Evolutionary conservation across 2,329 filamentous ascomycete genomes (phyloP).

Genomic region (Talaromyces sp.): DNA sequence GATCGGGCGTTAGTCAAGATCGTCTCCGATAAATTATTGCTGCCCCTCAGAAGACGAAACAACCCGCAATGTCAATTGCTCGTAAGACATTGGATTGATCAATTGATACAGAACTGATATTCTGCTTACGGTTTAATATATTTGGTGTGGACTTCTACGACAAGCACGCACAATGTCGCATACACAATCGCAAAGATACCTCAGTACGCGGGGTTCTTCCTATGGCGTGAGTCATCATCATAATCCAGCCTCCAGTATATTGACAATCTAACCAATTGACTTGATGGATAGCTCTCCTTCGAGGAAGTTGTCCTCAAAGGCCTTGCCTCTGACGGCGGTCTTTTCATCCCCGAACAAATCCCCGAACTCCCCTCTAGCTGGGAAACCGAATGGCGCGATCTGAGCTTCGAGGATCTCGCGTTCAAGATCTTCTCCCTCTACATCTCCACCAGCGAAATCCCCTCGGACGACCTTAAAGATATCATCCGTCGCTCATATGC

Average conservation of each 20-base stretch:
- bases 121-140: too few species aligned
- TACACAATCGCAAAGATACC: slow-evolving; percentile 7
- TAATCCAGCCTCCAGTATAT: background rate
- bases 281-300: slow-evolving; percentile 60
- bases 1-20: background rate
- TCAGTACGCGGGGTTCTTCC: slow-evolving; percentile 3
- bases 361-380: slow-evolving; percentile 41
- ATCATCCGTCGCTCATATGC: slow-evolving; percentile 84
- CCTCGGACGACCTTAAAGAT: slow-evolving; percentile 69
- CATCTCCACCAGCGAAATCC: slow-evolving; percentile 80
- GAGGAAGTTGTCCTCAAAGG: slow-evolving; percentile 89
- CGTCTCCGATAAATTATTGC: slow-evolving; percentile 2
- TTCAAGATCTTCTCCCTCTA: slow-evolving; percentile 83
- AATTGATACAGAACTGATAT: background rate
- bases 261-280: background rate
- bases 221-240: slow-evolving; percentile 6
- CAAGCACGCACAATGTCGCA: background rate
- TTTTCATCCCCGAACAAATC: slow-evolving; percentile 83
- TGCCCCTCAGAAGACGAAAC: background rate
- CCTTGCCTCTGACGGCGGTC: slow-evolving; percentile 77
- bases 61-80: background rate
- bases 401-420: slow-evolving; percentile 77
- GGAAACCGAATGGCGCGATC: slow-evolving; percentile 61
- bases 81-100: background rate
- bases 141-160: background rate